Conservation (phyloP, 768 basidiomycete species). For the Phaeolepiota aurea region DNA sequence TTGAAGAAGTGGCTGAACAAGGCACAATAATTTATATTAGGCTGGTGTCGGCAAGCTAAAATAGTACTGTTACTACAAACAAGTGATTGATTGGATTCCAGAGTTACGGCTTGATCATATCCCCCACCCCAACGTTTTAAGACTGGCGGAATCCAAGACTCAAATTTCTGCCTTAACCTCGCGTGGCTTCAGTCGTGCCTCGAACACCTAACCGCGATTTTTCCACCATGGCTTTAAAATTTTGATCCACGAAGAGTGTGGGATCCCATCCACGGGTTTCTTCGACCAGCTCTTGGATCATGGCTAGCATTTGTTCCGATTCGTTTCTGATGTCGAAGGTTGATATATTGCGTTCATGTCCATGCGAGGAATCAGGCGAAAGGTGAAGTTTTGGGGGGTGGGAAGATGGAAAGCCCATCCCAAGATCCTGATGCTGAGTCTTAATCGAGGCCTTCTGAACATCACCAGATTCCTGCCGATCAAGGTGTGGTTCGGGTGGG, state of each 20-base stretch:
- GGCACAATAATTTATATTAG: constrained; percentile 25
- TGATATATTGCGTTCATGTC: not conserved
- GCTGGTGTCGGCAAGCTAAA: not conserved
- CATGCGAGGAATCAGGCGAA: not conserved
- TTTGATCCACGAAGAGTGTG: constrained; percentile 36
- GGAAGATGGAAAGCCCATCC: too few species aligned
- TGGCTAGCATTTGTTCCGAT: constrained; percentile 28
- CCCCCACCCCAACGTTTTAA: too few species aligned
- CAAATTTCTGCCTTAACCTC: too few species aligned
- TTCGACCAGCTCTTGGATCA: constrained; percentile 40
- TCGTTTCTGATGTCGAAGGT: not conserved
- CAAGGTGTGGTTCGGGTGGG: too few species aligned
- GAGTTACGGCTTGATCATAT: too few species aligned
- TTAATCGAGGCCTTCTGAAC: too few species aligned
- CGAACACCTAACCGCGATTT: too few species aligned
- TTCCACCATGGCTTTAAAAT: constrained; percentile 36
- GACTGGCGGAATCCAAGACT: too few species aligned
- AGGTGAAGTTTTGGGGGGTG: not conserved
- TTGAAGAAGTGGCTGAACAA: constrained; percentile 76
- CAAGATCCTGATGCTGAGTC: too few species aligned
- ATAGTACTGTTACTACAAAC: constrained; percentile 8
- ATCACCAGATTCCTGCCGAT: too few species aligned
- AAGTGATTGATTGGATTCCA: too few species aligned
- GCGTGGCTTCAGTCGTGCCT: too few species aligned
- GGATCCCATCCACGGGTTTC: constrained; percentile 45